phyloP scores from a whole-genome alignment of 2,329 filamentous ascomycete genomes.

The Mycocentrospora acerina region DNA sequence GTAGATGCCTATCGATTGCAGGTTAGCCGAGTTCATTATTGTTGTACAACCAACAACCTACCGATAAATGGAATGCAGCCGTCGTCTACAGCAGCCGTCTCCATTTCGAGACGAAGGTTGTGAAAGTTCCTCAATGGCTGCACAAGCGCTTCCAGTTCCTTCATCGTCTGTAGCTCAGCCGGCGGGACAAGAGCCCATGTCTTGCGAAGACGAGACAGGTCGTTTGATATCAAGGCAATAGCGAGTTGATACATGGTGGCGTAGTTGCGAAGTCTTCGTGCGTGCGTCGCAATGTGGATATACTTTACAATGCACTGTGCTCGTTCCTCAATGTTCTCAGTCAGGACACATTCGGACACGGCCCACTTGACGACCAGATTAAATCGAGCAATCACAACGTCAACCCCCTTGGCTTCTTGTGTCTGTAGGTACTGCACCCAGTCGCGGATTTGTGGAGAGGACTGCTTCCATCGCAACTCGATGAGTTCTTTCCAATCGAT shows the following conservation, averaged over 20 bases:
- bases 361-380: conserved; percentile 89
- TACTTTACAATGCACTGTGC: conserved; percentile 77
- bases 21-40: conserved; percentile 17
- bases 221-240: conserved; percentile 73
- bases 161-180: conserved; percentile 65
- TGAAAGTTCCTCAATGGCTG: conserved; percentile 78
- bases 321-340: conserved; percentile 69
- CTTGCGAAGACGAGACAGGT: conserved; percentile 65
- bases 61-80: conserved; percentile 82
- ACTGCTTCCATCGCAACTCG: conserved; percentile 79
- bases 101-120: conserved; percentile 77
- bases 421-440: conserved; percentile 81
- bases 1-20: conserved; percentile 68
- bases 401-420: conserved; percentile 71
- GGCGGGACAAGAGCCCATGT: conserved; percentile 73
- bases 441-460: conserved; percentile 65
- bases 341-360: conserved; percentile 76
- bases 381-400: conserved; percentile 82
- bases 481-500: conserved; percentile 88
- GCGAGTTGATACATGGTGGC: conserved; percentile 81
- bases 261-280: conserved; percentile 76
- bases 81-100: conserved; percentile 62
- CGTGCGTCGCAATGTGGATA: conserved; percentile 78
- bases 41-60: conserved; percentile 30
- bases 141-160: conserved; percentile 70